phyloP scores from a whole-genome alignment of 208 protist species.

The Acanthamoeba healyi region DNA sequence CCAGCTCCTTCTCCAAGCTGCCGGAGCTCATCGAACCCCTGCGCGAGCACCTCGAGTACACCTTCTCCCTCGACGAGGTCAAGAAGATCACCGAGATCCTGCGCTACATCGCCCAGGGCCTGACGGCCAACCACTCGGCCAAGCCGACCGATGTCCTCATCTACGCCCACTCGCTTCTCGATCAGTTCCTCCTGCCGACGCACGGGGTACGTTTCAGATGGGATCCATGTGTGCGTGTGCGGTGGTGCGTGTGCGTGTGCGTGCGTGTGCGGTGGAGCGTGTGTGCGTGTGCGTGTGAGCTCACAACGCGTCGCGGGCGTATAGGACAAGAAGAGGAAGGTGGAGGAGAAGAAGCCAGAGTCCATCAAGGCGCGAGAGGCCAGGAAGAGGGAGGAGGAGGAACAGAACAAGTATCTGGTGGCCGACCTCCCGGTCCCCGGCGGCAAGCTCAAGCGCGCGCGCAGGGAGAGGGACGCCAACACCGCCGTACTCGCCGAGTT shows the following conservation, averaged over 20 bases:
- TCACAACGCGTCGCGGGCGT: background rate
- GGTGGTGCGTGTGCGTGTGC: background rate
- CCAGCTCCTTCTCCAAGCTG: conserved; percentile 10
- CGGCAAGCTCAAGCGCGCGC: conserved; percentile 28
- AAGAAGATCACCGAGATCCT: conserved; percentile 54
- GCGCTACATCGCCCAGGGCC: background rate
- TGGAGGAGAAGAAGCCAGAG: background rate
- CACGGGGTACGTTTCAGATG: background rate
- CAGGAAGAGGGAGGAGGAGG: conserved; percentile 20
- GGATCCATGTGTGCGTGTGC: background rate
- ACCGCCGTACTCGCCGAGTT: conserved; percentile 31
- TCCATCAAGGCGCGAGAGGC: background rate
- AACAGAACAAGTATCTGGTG: conserved; percentile 54
- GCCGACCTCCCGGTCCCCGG: conserved; percentile 33
- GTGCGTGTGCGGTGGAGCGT: too few relatives aligned
- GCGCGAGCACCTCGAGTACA: conserved; percentile 33
- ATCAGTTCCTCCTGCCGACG: conserved; percentile 3
- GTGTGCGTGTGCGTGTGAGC: background rate
- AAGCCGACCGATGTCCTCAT: conserved; percentile 11
- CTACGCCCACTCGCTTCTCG: conserved; percentile 45
- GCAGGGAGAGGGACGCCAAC: conserved; percentile 55
- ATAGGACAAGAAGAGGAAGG: background rate
- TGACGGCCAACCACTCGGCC: conserved; percentile 14
- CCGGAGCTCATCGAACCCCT: conserved; percentile 28
- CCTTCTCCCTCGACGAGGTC: conserved; percentile 40